These are phyloP conservation scores for Zygotorulaspora danielsina DNA, from an alignment of 805 yeast genomes.

Conservation along the genomic window DNA sequence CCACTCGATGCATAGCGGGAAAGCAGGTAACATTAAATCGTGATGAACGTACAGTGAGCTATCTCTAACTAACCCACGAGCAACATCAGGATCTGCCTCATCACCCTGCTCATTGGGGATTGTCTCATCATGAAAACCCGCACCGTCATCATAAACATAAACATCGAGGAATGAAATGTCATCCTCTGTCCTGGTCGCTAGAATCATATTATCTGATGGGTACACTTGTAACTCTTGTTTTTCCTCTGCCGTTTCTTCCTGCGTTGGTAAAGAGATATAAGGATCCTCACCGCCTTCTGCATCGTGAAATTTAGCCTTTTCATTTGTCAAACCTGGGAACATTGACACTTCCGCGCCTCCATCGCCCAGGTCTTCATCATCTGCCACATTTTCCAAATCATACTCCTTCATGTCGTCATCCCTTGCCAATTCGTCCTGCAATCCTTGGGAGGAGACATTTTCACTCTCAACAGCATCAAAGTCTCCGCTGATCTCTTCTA, in stretches of 20 bases:
- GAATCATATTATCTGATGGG: conserved; percentile 83
- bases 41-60: conserved; percentile 87
- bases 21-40: conserved; percentile 93
- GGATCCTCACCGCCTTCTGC: conserved; percentile 42
- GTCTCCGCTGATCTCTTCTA: conserved; percentile 41
- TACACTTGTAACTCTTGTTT: conserved; percentile 78
- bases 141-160: conserved; percentile 91
- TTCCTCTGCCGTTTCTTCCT: conserved; percentile 64
- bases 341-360: conserved; percentile 59
- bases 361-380: conserved; percentile 52
- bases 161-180: conserved; percentile 89
- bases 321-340: conserved; percentile 68
- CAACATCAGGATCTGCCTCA: conserved; percentile 65
- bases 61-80: conserved; percentile 67
- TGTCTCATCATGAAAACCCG: conserved; percentile 69
- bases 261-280: conserved; percentile 44
- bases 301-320: conserved; percentile 52
- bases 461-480: no score
- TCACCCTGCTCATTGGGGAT: conserved; percentile 64
- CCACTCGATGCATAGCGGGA: conserved; percentile 97
- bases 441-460: conserved; percentile 17
- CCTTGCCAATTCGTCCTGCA: conserved; percentile 52
- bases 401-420: conserved; percentile 89
- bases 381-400: conserved; percentile 80
- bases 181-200: conserved; percentile 94